phyloP scores from a whole-genome alignment of 331 rosid species.

The Quercus tomentella region DNA sequence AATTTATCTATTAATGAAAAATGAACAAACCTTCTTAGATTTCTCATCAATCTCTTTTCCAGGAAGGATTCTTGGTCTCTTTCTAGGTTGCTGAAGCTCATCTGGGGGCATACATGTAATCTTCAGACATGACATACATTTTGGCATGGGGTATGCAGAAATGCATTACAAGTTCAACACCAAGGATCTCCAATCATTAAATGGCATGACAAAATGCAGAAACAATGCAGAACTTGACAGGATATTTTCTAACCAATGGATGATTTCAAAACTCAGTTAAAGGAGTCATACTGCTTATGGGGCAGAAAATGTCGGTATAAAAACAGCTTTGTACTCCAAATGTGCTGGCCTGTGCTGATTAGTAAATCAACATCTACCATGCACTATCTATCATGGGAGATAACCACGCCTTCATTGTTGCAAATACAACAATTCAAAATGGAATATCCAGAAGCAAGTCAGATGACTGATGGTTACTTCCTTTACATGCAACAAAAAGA shows the following conservation, averaged over 20 bases:
- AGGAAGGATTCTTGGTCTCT: slow-evolving; percentile 74
- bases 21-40: slow-evolving; percentile 68
- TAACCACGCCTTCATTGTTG: neutral
- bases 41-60: slow-evolving; percentile 72
- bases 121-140: slow-evolving; percentile 17
- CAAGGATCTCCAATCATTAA: neutral
- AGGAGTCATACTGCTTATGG: neutral
- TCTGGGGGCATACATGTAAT: slow-evolving; percentile 45
- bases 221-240: neutral
- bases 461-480: neutral
- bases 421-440: neutral
- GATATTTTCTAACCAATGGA: neutral
- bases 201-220: slow-evolving; percentile 5
- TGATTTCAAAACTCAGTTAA: neutral
- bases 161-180: slow-evolving; percentile 5
- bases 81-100: slow-evolving; percentile 50
- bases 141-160: slow-evolving; percentile 2
- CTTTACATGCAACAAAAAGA: slow-evolving; percentile 6
- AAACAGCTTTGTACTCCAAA: slow-evolving; percentile 10
- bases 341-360: slow-evolving; percentile 23
- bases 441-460: slow-evolving; percentile 5
- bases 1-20: neutral
- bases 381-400: slow-evolving; percentile 1
- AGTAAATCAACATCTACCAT: slow-evolving; percentile 7
- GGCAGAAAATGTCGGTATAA: neutral